Conservation (phyloP, 2,329 filamentous ascomycete species). For the Teratosphaeria nubilosa region DNA sequence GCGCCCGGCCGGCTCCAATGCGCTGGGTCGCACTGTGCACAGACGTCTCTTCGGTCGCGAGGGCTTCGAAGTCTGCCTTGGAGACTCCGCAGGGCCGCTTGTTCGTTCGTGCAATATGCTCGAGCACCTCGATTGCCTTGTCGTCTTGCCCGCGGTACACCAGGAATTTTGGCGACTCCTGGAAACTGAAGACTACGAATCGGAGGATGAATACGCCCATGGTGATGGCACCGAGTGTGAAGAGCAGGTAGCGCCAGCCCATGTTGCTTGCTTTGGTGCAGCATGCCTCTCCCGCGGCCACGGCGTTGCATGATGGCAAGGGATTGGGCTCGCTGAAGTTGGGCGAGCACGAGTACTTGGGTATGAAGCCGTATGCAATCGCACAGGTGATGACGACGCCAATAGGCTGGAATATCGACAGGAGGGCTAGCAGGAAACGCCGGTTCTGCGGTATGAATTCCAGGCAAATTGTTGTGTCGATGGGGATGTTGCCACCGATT, state of each 20-base stretch:
- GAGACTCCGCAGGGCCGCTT: conserved; percentile 25
- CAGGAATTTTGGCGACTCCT: conserved; percentile 52
- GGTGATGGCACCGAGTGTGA: conserved; percentile 32
- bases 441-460: conserved; percentile 45
- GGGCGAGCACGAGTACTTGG: conserved; percentile 40
- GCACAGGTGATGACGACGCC: conserved; percentile 43
- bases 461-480: conserved; percentile 46
- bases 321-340: conserved; percentile 37
- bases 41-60: conserved; percentile 24
- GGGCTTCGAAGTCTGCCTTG: conserved; percentile 26
- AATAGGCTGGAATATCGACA: conserved; percentile 48
- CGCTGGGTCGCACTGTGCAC: conserved; percentile 17
- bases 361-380: conserved; percentile 46
- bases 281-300: conserved; percentile 22
- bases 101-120: conserved; percentile 36
- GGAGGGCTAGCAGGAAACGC: conserved; percentile 42
- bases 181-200: conserved; percentile 45
- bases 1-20: conserved; percentile 24
- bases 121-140: conserved; percentile 38
- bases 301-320: conserved; percentile 35
- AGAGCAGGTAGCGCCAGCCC: conserved; percentile 38
- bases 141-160: conserved; percentile 44
- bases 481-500: conserved; percentile 43
- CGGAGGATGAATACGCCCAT: conserved; percentile 41
- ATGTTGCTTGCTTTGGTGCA: conserved; percentile 31